Conservation (phyloP, 1,284 basidiomycete genomes). For the Apiotrichum veenhuisii region DNA sequence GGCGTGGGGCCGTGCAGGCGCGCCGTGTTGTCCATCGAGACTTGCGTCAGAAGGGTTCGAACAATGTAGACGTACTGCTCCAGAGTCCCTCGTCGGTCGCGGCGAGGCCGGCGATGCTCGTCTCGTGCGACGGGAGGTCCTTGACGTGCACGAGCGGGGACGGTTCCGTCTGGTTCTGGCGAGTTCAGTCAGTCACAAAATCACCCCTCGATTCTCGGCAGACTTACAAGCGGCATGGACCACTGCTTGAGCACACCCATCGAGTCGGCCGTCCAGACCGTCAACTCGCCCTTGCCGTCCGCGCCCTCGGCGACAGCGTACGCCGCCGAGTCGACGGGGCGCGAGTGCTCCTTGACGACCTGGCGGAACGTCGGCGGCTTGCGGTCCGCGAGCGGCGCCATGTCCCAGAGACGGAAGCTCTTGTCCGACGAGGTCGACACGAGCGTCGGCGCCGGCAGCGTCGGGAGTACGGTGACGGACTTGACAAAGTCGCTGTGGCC, state of each 20-base stretch:
- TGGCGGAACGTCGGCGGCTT: constrained; percentile 61
- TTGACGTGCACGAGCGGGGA: constrained; percentile 17
- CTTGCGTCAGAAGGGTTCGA: constrained; percentile 49
- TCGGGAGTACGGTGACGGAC: constrained; percentile 64
- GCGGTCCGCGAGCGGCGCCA: constrained; percentile 45
- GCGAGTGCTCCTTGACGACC: constrained; percentile 32
- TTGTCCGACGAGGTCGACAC: constrained; percentile 90
- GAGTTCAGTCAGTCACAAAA: no score
- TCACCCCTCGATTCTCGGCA: neutral
- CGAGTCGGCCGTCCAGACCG: constrained; percentile 74
- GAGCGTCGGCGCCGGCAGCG: constrained; percentile 56
- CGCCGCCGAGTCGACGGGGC: constrained; percentile 29
- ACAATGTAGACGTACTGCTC: constrained; percentile 63
- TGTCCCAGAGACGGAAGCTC: constrained; percentile 78
- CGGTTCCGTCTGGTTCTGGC: neutral
- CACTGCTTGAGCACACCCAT: constrained; percentile 70
- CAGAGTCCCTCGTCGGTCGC: constrained; percentile 68
- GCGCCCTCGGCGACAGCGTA: constrained; percentile 47
- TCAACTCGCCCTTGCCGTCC: neutral
- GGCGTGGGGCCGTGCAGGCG: constrained; percentile 55
- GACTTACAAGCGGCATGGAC: constrained; percentile 22
- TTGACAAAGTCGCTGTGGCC: constrained; percentile 88
- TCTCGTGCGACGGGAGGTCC: constrained; percentile 51
- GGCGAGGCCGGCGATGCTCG: constrained; percentile 57
- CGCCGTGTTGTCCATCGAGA: constrained; percentile 79